These are phyloP conservation scores for Stephanodiscus triporus DNA, from an alignment of 108 stramenopile genomes.

Conservation along the genomic window DNA sequence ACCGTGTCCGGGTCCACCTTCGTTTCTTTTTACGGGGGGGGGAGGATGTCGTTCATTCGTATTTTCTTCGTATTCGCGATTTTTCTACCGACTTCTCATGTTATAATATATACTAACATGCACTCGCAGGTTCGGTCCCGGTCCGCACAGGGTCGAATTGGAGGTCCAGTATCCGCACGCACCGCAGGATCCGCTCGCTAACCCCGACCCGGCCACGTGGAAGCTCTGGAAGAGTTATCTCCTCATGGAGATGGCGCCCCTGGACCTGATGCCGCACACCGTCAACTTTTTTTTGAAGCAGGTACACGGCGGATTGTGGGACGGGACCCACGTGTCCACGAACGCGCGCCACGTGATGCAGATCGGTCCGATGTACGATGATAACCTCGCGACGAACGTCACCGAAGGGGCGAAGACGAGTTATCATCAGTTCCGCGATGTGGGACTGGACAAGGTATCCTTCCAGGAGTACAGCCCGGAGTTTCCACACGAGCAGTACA, in stretches of 20 bases:
- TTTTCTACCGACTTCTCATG: neutral
- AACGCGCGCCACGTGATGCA: constrained; percentile 83
- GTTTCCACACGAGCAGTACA: constrained; percentile 77
- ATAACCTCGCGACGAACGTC: constrained; percentile 30
- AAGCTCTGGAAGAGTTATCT: constrained; percentile 27
- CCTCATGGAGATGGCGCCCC: constrained; percentile 70
- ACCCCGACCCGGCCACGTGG: constrained; percentile 29
- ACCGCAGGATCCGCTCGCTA: constrained; percentile 5
- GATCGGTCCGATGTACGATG: constrained; percentile 33
- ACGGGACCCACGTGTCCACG: constrained; percentile 57
- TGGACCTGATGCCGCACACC: constrained; percentile 80
- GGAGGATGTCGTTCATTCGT: too few relatives aligned
- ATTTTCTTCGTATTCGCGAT: too few relatives aligned
- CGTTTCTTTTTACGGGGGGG: too few relatives aligned
- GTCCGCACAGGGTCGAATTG: constrained; percentile 71
- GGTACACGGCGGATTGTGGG: constrained; percentile 82
- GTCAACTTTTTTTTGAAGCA: constrained; percentile 85
- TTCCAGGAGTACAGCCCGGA: constrained; percentile 82
- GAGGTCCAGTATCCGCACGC: constrained; percentile 34
- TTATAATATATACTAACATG: neutral
- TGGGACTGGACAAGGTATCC: constrained; percentile 51
- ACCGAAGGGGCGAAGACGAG: neutral
- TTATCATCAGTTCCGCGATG: constrained; percentile 41
- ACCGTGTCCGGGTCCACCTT: too few relatives aligned
- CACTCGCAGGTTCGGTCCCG: constrained; percentile 61